phyloP scores from a whole-genome alignment of 441 rosid genomes.

The Arabidopsis hybrid region DNA sequence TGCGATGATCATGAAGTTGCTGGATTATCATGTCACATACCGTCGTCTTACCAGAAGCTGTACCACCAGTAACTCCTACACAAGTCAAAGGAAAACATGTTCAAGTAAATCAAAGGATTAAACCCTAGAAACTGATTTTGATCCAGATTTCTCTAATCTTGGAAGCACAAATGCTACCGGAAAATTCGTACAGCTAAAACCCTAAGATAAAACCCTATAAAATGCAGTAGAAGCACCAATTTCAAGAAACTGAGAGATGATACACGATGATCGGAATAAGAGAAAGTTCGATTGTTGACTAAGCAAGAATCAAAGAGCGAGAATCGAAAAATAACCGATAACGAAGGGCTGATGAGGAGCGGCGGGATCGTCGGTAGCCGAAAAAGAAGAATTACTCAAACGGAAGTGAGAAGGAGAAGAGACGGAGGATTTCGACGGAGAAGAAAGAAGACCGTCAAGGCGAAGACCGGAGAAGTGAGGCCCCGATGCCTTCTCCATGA shows the following conservation, averaged over 20 bases:
- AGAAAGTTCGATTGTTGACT: conserved; percentile 5
- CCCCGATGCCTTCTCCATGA: conserved; percentile 96
- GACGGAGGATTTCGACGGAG: conserved; percentile 54
- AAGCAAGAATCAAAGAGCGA: conserved; percentile 1
- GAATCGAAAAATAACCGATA: conserved; percentile 59
- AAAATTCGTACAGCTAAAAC: conserved; percentile 10
- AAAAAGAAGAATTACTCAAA: conserved; percentile 30
- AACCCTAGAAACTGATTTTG: conserved; percentile 1
- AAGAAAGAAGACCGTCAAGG: conserved; percentile 67
- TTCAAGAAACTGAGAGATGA: neutral
- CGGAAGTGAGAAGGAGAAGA: conserved; percentile 49
- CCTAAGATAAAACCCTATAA: conserved; percentile 6
- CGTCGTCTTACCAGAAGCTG: conserved; percentile 98
- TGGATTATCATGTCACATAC: conserved; percentile 99
- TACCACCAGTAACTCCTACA: conserved; percentile 97
- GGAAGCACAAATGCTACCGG: no score
- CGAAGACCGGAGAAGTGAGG: conserved; percentile 99
- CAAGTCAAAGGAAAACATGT: neutral
- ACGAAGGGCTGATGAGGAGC: conserved; percentile 82
- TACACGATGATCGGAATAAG: conserved; percentile 10
- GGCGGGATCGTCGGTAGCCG: conserved; percentile 46
- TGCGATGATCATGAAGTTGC: conserved; percentile 98
- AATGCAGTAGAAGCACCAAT: conserved; percentile 17
- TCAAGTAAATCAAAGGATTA: neutral
- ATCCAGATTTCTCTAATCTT: neutral